These are phyloP conservation scores for Pichia nanzhaoensis DNA, from an alignment of 805 yeast genomes.

Conservation along the genomic window DNA sequence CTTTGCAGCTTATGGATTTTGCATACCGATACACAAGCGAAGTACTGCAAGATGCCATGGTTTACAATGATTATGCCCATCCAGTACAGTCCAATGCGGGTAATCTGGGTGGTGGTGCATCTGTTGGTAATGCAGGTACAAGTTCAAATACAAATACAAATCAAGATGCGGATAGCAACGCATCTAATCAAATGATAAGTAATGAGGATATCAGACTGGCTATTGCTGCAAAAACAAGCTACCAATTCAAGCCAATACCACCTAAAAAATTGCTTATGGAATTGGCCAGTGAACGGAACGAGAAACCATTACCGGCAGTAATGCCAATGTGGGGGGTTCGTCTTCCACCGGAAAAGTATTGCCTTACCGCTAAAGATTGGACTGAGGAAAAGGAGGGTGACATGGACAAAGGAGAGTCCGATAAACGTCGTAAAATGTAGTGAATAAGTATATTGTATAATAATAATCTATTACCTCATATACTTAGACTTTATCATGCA, in stretches of 20 bases:
- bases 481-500: too few species aligned
- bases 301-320: conserved; percentile 84
- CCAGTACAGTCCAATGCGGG: conserved; percentile 34
- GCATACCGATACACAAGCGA: conserved; percentile 86
- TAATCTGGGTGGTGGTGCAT: conserved; percentile 23
- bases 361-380: conserved; percentile 81
- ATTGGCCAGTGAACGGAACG: conserved; percentile 86
- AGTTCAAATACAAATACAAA: conserved; percentile 15
- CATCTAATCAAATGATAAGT: conserved; percentile 35
- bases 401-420: neutral
- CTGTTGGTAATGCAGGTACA: neutral
- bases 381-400: conserved; percentile 26
- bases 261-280: conserved; percentile 90
- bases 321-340: conserved; percentile 88
- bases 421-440: neutral
- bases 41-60: conserved; percentile 80
- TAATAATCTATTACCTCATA: too few species aligned
- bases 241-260: conserved; percentile 92
- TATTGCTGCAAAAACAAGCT: conserved; percentile 88
- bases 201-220: conserved; percentile 91
- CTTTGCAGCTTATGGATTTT: conserved; percentile 93
- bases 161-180: neutral
- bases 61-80: conserved; percentile 78
- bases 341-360: conserved; percentile 95
- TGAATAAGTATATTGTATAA: too few species aligned